Evolutionary conservation across 1,284 basidiomycete species (phyloP), one percentile per base, ranked within the genome.

Genomic region (Polyporus tsugae): DNA sequence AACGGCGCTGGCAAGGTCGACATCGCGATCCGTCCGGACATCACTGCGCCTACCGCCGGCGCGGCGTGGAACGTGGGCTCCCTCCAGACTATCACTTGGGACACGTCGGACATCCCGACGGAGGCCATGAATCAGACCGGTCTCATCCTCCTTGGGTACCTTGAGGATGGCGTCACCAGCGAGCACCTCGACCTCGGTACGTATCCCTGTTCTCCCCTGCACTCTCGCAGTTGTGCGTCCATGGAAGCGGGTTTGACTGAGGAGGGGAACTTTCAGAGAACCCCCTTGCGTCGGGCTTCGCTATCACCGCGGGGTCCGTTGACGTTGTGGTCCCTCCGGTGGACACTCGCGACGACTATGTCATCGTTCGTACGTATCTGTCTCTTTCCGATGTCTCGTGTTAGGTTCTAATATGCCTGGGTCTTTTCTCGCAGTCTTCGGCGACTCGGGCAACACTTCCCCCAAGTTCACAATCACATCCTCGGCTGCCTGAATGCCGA

Each of bases 1-100:
- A 57, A 38, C 13, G 36, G 63, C 25, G 77, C 78, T 22, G 58
- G 38, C 39, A 69, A 73, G n/a, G 68, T 81, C 64, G 71, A 81
- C 70, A 75, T 84, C 59, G 86, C 88, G 63, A 79, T 81, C 77
- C 81, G 80, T 63, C 88, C 89, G 0, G 61, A 68, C 4, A 83
- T 90, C 75, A 85, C 78, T 5, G 73, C 69, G 6, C 80, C 80
- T 49, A 64, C 63, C 22, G 73, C 72, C 2, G 76, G 72, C 15
- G 68, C 52, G 35, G 68, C 75, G n/a, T 89, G 86, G 87, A 4
- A 62, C 4, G 69, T 75, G 55, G 82, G 83, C 22, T 75, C 76
- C 5, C 65, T 9, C 1, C 82, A 85, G 71, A 77, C 71, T 19
- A 82, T 89, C 69, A 75, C 76, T 60, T 89, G 87, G 87, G 70